Percentiles rank a stretch among this genome's conserved stretches.
Conservation (phyloP, 2,329 filamentous ascomycete species). For the Leptographium flavum region DNA sequence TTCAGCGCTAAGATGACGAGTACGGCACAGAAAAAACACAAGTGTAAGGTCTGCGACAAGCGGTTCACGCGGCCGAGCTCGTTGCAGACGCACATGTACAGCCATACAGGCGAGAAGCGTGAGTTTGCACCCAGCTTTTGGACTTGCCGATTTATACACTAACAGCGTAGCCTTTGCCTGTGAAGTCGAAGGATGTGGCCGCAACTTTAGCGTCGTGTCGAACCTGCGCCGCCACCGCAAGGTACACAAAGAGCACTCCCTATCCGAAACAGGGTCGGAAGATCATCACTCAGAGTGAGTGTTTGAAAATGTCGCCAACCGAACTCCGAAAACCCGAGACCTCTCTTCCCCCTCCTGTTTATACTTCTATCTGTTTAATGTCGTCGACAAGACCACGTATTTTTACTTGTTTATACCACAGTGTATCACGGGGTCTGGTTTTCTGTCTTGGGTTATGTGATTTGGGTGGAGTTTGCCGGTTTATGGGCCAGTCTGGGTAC, state of each 20-base stretch:
- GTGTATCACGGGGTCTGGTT: background rate
- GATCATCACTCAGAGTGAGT: slow-evolving; percentile 44
- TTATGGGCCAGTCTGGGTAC: too few species aligned
- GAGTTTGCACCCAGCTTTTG: slow-evolving; percentile 28
- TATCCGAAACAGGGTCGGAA: slow-evolving; percentile 49
- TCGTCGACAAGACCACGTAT: too few species aligned
- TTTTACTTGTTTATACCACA: background rate
- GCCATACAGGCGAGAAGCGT: slow-evolving; percentile 96
- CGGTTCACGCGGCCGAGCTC: slow-evolving; percentile 90
- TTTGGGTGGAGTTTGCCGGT: too few species aligned
- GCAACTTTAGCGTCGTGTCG: slow-evolving; percentile 93
- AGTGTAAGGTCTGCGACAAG: slow-evolving; percentile 98
- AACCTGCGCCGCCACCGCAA: slow-evolving; percentile 91
- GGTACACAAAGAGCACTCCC: slow-evolving; percentile 72
- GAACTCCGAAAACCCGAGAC: too few species aligned
- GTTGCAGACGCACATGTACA: slow-evolving; percentile 94
- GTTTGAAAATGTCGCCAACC: background rate
- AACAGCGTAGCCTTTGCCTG: slow-evolving; percentile 67
- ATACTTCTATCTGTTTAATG: background rate
- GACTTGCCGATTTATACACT: too few species aligned
- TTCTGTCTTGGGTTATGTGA: too few species aligned
- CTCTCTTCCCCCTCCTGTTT: background rate
- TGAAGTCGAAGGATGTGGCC: slow-evolving; percentile 85
- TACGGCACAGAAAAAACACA: slow-evolving; percentile 97
- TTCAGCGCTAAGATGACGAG: slow-evolving; percentile 95